A percentile compares a stretch with the other conserved stretches of the same genome.
phyloP scores from a whole-genome alignment of 192 early-diverging fungal genomes.

The Backusella psychrophila region DNA sequence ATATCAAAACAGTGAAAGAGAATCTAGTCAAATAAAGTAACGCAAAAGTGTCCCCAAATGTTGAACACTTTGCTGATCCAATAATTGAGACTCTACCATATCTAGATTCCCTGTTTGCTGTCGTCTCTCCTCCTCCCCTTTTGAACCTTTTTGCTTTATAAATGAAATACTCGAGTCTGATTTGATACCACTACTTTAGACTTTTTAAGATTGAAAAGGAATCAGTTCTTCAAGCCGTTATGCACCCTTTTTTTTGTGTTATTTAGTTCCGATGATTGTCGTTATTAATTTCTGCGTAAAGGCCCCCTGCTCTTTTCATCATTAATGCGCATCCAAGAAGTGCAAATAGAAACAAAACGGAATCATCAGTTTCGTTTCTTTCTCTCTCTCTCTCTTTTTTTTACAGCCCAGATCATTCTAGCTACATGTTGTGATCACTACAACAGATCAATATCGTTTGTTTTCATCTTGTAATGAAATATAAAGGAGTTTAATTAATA shows the following conservation, averaged over 20 bases:
- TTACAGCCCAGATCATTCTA: neutral
- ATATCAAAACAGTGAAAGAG: neutral
- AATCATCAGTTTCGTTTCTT: neutral
- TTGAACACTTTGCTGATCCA: neutral
- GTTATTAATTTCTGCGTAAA: neutral
- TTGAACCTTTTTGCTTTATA: neutral
- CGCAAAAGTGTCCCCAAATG: conserved; percentile 1
- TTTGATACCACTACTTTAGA: neutral
- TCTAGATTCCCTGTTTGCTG: neutral
- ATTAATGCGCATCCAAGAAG: neutral
- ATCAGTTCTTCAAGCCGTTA: neutral
- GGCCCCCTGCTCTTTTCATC: neutral
- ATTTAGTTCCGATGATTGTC: neutral
- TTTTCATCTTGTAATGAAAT: neutral
- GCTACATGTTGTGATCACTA: too few relatives aligned
- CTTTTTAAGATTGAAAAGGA: neutral
- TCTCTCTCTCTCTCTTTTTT: neutral
- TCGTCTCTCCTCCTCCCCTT: neutral
- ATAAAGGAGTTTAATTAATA: neutral
- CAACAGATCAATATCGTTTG: neutral
- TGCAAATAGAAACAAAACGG: neutral
- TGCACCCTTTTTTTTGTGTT: neutral
- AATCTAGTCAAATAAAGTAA: conserved; percentile 10
- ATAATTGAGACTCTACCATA: neutral
- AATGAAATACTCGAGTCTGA: neutral